Conservation (phyloP, 2,329 filamentous ascomycete genomes). For the Clathrospora elynae region DNA sequence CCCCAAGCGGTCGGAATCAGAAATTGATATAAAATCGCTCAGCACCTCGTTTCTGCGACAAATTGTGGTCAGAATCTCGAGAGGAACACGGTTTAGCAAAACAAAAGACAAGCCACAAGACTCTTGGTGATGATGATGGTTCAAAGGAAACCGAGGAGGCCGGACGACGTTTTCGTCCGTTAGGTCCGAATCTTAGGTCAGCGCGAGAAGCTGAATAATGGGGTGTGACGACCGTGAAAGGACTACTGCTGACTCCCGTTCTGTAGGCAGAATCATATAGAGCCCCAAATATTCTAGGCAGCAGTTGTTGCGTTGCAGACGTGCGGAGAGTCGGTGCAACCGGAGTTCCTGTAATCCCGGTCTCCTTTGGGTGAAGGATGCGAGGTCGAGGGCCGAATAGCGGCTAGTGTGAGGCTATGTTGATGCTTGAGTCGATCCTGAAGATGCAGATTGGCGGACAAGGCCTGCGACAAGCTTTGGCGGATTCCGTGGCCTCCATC, state of each 20-base stretch:
- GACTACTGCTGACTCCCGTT: constrained; percentile 12
- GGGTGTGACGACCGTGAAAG: constrained; percentile 5
- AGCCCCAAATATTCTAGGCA: constrained; percentile 19
- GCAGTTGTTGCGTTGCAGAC: constrained; percentile 5
- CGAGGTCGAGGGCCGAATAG: constrained; percentile 6
- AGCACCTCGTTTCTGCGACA: background rate
- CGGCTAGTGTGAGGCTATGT: constrained; percentile 3
- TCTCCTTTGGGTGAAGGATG: constrained; percentile 11
- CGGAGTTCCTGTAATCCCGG: constrained; percentile 6
- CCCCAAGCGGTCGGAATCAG: constrained; percentile 7
- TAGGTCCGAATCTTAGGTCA: constrained; percentile 19
- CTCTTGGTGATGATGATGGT: constrained; percentile 6
- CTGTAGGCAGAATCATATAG: constrained; percentile 15
- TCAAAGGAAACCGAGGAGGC: constrained; percentile 7
- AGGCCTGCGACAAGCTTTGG: background rate
- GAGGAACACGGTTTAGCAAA: constrained; percentile 3
- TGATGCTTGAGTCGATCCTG: constrained; percentile 2
- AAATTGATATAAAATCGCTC: constrained; percentile 12
- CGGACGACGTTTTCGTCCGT: constrained; percentile 23
- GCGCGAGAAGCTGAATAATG: constrained; percentile 18
- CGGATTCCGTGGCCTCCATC: constrained; percentile 1
- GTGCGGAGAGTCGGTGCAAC: constrained; percentile 2
- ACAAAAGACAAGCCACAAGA: constrained; percentile 13
- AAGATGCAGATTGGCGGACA: constrained; percentile 6
- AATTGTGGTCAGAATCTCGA: background rate